Base-by-base conservation (phyloP, 2,329 filamentous ascomycete species). In the Aspergillus oerlinghausenensis region DNA sequence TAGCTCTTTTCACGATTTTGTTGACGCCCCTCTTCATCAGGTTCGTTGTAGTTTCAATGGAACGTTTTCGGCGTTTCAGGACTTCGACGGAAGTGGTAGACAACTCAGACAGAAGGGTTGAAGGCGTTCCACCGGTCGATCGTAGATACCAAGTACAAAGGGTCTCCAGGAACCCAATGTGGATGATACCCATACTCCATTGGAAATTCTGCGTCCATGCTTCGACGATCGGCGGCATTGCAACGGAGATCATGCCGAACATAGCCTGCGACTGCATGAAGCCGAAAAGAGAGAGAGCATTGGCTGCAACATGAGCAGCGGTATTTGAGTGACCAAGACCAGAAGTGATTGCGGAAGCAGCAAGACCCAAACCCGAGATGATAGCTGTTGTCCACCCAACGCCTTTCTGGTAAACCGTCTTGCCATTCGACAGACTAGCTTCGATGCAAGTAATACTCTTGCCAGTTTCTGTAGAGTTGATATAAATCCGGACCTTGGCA, bases 151-250 rank as follows among this genome's bases (percentile, higher is more conserved):
- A 97, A 38, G 92, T 96, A 60, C 90, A 90, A 68, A 96, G 89
- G 50, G 80, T 81, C 77, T 97, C 91, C 77, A 97, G 84, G 73
- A 96, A 97, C n/a, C 80, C 81, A 45, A 97, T 82, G 52, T 84
- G 84, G 67, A 97, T 96, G 67, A 97, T 92, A 66, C 93, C 93
- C 90, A 97, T 94, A 69, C 88, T 95, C 93, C 93, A 97, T 71
- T 95, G 89, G 78, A 97, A 97, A 76, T 97, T 93, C 77, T 97
- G 92, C 1, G 92, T 96, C 93, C 93, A 97, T 0, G 92, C 84
- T 67, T 89, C 83, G 54, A 96, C 93, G 59, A 96, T 89, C 0
- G 93, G 93, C 9, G 93, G 93, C 54, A 96, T 83, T 49, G 82
- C 80, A 14, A 97, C 88, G 21, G 88, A 84, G 54, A 88, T 90